A percentile compares a stretch with the other conserved stretches of the same genome.
phyloP scores from a whole-genome alignment of 1,284 basidiomycete genomes.

The Cutaneotrichosporon cyanovorans region DNA sequence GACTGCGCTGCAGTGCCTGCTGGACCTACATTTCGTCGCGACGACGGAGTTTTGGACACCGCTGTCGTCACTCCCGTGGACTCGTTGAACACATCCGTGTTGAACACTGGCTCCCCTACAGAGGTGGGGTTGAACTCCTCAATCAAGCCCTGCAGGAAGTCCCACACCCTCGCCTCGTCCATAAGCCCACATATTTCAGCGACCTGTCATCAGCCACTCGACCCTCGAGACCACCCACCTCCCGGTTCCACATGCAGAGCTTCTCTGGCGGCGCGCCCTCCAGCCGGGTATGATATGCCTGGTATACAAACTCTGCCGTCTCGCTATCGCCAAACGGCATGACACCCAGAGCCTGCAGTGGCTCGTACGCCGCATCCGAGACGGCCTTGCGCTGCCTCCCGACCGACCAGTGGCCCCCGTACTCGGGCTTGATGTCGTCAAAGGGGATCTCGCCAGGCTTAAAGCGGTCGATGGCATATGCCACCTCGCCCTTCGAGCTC shows the following conservation, averaged over 20 bases:
- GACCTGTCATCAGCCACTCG: slow-evolving; percentile 46
- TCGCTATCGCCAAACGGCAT: slow-evolving; percentile 41
- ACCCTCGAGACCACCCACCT: slow-evolving; percentile 19
- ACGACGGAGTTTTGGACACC: no score
- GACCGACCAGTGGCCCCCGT: slow-evolving; percentile 42
- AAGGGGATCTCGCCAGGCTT: slow-evolving; percentile 66
- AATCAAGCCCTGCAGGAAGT: slow-evolving; percentile 57
- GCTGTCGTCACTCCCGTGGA: background rate
- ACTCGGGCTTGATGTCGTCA: slow-evolving; percentile 62
- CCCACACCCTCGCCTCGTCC: slow-evolving; percentile 63
- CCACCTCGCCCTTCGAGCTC: slow-evolving; percentile 61
- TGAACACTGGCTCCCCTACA: slow-evolving; percentile 14
- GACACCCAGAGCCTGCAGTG: slow-evolving; percentile 31
- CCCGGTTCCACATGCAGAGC: slow-evolving; percentile 48
- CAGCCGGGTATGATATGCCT: slow-evolving; percentile 62
- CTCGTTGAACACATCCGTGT: slow-evolving; percentile 20
- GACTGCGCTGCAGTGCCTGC: no score
- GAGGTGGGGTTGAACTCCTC: slow-evolving; percentile 34
- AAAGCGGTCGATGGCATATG: slow-evolving; percentile 60
- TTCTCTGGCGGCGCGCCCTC: slow-evolving; percentile 52
- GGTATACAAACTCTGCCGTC: slow-evolving; percentile 53
- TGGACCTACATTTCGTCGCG: no score
- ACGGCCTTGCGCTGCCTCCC: slow-evolving; percentile 35
- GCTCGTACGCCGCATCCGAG: slow-evolving; percentile 39
- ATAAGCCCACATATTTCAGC: slow-evolving; percentile 57